Conservation (phyloP, 2,329 filamentous ascomycete species). For the Xylaria sp. region DNA sequence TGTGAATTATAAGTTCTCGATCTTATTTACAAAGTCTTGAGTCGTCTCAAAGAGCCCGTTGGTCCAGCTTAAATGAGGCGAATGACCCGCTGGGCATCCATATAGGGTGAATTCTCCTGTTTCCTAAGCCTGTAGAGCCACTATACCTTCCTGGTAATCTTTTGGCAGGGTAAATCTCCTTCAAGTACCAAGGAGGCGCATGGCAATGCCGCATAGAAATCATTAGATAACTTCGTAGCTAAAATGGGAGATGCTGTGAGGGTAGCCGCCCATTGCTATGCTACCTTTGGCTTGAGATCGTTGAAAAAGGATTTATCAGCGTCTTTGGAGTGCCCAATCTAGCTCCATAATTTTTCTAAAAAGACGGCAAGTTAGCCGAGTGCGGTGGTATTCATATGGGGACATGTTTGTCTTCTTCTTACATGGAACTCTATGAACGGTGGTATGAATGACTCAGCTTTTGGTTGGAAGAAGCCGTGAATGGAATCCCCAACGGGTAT, state of each 20-base stretch:
- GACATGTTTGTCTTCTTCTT: too few species aligned
- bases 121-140: constrained; percentile 34
- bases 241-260: constrained; percentile 39
- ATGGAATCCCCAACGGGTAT: constrained; percentile 41
- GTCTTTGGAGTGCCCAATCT: constrained; percentile 37
- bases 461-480: constrained; percentile 40
- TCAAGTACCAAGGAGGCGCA: constrained; percentile 44
- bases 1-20: constrained; percentile 1
- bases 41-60: constrained; percentile 33
- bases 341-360: constrained; percentile 25
- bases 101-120: constrained; percentile 35
- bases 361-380: too few species aligned
- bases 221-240: constrained; percentile 39
- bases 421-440: constrained; percentile 40
- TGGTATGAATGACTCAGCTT: constrained; percentile 32
- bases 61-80: constrained; percentile 43
- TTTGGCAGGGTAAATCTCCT: constrained; percentile 38
- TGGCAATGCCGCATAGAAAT: constrained; percentile 40
- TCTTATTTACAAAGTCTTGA: constrained; percentile 33
- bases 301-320: constrained; percentile 40
- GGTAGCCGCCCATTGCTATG: constrained; percentile 33
- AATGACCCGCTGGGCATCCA: constrained; percentile 38
- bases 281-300: constrained; percentile 33
- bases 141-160: constrained; percentile 43
- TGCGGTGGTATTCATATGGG: too few species aligned